Evolutionary conservation across 2,329 filamentous ascomycete species (phyloP), one percentile per base, ranked within the genome.

Genomic region (Ceratocystis eucalypticola): DNA sequence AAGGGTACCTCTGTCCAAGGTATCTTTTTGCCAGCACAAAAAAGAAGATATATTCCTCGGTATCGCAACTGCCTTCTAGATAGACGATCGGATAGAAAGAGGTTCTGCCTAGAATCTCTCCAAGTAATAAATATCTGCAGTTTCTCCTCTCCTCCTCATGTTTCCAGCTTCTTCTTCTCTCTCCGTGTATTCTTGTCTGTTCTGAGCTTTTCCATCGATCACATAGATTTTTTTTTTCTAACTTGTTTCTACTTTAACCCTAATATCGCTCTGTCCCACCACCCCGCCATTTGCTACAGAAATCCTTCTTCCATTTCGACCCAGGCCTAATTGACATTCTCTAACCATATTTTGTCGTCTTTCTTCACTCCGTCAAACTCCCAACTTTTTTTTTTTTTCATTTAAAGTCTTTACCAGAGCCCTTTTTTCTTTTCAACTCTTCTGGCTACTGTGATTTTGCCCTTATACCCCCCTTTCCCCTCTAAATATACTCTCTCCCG

Each of bases 301-400:
- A 65, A 68, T 68, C 66, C 66, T 68, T 68, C 44, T 2, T 68
- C 44, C 48, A 53, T 53, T 53, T 25, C 44, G 8, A 33, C 62
- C 12, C 22, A 62, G 48, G 61, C 63, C 64, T 63, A 33, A 66
- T 25, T 25, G 48, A 41, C 62, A 62, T 50, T 65, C 62, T 65
- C 62, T 59, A 59, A 46, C n/a, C 61, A 63, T 67, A 25, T 65
- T 65, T 53, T 53, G 48, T 53, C 48, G 61, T 50, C 28, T 57
- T 63, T 41, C 37, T 50, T 45, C 55, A 37, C 57, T 67, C 48
- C 61, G 61, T 33, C 55, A 65, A 67, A 67, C 66, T 65, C 61
- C 61, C 62, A 48, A 45, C 55, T 59, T 28, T 48, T 50, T 62
- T 44, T 48, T 20, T 30, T 63, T 41, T 63, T 46, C 48, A 68